These are phyloP conservation scores for Geranium rotundifolium DNA, from an alignment of 345 rosid species.

Conservation along the genomic window DNA sequence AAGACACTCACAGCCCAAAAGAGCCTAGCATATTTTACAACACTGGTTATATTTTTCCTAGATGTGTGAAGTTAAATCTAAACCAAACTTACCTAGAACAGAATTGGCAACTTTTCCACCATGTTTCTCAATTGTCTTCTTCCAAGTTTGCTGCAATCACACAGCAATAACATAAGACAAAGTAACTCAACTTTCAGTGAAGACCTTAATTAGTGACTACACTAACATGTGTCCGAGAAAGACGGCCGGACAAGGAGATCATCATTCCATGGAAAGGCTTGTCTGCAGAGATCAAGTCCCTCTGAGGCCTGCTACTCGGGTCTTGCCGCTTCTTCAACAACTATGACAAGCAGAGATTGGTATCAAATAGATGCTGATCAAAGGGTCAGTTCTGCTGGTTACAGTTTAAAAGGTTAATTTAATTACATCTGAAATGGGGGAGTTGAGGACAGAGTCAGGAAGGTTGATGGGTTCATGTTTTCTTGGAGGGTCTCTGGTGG, in stretches of 20 bases:
- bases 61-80: no score
- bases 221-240: slow-evolving; percentile 54
- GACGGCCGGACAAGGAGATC: slow-evolving; percentile 60
- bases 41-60: no score
- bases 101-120: slow-evolving; percentile 56
- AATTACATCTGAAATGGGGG: slow-evolving; percentile 41
- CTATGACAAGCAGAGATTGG: slow-evolving; percentile 14
- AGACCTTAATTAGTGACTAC: not conserved
- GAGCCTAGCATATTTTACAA: no score
- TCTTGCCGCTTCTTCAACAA: slow-evolving; percentile 53
- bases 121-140: slow-evolving; percentile 36
- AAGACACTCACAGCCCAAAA: no score
- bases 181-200: not conserved
- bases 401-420: not conserved
- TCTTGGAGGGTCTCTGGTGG: slow-evolving; percentile 47
- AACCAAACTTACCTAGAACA: slow-evolving; percentile 26
- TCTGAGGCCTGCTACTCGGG: slow-evolving; percentile 35
- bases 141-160: slow-evolving; percentile 56
- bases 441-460: slow-evolving; percentile 40
- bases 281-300: slow-evolving; percentile 24
- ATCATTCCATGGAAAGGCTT: slow-evolving; percentile 58
- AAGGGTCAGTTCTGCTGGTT: not conserved
- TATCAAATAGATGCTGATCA: not conserved
- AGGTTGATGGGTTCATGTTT: slow-evolving; percentile 36
- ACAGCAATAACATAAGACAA: not conserved